Conservation (phyloP, 305 asterid species). For the Fraxinus velutina region DNA sequence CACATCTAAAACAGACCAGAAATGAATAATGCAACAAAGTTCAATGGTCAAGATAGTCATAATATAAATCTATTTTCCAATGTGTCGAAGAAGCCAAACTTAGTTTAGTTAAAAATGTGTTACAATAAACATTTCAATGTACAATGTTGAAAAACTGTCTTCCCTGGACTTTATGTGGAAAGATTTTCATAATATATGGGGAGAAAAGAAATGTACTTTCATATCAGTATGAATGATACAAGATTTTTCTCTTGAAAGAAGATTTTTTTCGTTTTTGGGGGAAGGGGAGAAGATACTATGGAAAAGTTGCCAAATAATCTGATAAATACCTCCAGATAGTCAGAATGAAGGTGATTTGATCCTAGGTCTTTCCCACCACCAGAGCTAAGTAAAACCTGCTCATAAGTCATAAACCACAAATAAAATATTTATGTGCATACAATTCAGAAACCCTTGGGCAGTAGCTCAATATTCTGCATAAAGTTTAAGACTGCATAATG, state of each 20-base stretch:
- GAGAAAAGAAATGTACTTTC: background rate
- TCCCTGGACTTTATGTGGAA: background rate
- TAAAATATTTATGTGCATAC: constrained; percentile 16
- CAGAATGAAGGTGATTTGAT: constrained; percentile 57
- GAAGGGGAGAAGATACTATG: background rate
- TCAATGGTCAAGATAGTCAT: constrained; percentile 12
- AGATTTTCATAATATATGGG: background rate
- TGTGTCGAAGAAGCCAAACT: background rate
- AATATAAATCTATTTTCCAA: constrained; percentile 6
- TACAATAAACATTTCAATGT: background rate
- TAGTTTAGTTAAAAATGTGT: background rate
- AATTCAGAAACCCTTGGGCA: constrained; percentile 5
- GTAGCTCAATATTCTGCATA: constrained; percentile 6
- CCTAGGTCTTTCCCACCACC: constrained; percentile 59
- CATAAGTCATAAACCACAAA: constrained; percentile 16
- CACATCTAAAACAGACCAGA: constrained; percentile 13
- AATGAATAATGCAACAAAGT: constrained; percentile 7
- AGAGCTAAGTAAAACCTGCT: constrained; percentile 65
- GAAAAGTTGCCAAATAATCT: constrained; percentile 9
- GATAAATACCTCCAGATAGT: constrained; percentile 71
- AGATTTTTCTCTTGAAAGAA: background rate
- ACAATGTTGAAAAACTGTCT: background rate
- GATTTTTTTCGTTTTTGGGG: background rate
- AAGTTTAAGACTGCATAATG: constrained; percentile 9
- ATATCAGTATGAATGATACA: background rate